These are phyloP conservation scores for Erodium trifolium DNA, from an alignment of 441 rosid species.

Conservation along the genomic window DNA sequence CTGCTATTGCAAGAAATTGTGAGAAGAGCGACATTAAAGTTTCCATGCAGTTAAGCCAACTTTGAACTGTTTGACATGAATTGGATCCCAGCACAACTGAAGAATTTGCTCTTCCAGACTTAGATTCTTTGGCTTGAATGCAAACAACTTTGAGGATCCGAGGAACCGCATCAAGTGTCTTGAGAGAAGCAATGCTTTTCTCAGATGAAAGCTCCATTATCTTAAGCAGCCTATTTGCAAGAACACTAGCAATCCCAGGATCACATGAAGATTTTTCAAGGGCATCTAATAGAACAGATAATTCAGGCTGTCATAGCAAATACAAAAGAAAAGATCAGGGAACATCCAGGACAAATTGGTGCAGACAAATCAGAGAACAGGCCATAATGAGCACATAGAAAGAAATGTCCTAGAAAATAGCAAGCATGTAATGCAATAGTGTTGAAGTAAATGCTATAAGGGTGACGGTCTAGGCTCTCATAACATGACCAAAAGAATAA, in stretches of 20 bases:
- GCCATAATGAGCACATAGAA: too few relatives aligned
- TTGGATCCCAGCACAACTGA: slow-evolving; percentile 32
- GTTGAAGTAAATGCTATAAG: neutral
- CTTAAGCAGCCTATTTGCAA: slow-evolving; percentile 64
- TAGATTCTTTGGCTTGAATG: slow-evolving; percentile 62
- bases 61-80: slow-evolving; percentile 28
- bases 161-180: slow-evolving; percentile 58
- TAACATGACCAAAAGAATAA: neutral
- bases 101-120: slow-evolving; percentile 25
- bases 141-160: slow-evolving; percentile 80
- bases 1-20: slow-evolving; percentile 51
- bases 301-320: slow-evolving; percentile 63
- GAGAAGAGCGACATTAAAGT: slow-evolving; percentile 53
- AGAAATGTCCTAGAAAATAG: too few relatives aligned
- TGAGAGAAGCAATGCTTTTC: slow-evolving; percentile 66
- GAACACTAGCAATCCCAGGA: slow-evolving; percentile 51
- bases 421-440: neutral
- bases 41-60: slow-evolving; percentile 60
- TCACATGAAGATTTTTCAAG: slow-evolving; percentile 77
- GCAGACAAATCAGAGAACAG: neutral
- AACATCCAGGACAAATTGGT: neutral
- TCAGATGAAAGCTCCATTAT: slow-evolving; percentile 63
- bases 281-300: slow-evolving; percentile 74
- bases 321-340: neutral
- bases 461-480: neutral